Evolutionary conservation across 306 rosid species (phyloP), one percentile per base, ranked within the genome.

Genomic region (Glycine latifolia): DNA sequence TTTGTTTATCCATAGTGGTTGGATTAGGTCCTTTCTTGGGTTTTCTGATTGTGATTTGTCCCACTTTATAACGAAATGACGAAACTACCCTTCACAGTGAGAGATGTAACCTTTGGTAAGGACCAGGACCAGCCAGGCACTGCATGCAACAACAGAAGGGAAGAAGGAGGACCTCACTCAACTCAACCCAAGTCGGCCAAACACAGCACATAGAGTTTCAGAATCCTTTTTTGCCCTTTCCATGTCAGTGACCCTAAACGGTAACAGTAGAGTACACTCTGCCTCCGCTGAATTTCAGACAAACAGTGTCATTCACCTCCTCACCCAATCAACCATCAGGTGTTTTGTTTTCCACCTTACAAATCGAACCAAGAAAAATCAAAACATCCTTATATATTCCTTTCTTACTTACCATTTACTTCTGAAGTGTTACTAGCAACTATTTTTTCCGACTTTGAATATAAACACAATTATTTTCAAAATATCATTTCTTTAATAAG

Each of bases 1-100:
- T 79, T 83, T 68, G 88, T 86, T 90, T 87, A 89, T 86, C 89
- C 78, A 79, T 58, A 84, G 92, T 93, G 92, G 92, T 93, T 93
- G 97, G 94, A 91, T 93, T 91, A 87, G 91, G 92, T 89, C 83
- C 62, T 78, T 72, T 82, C 79, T 79, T 77, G 78, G 84, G 86
- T 81, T 81, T 77, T 87, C 6, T 87, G 87, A 87, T 85, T 73
- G 93, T 65, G 89, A 83, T 81, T 86, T 76, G 52, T 46, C 47
- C 26, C 4, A 59, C 26, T 31, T 52, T 77, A n/a, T 26, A 12
- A 6, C 0, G 1, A 60, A 77, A 84, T 71, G 81, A 88, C 94
- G 2, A 77, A 82, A 77, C 0, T 60, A 33, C 52, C 89, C 89
- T 88, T 72, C 31, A 26, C 1, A 26, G 31, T 1, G 31, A 26